phyloP scores from a whole-genome alignment of 176 grass and related monocot species.

The Guadua angustifolia region DNA sequence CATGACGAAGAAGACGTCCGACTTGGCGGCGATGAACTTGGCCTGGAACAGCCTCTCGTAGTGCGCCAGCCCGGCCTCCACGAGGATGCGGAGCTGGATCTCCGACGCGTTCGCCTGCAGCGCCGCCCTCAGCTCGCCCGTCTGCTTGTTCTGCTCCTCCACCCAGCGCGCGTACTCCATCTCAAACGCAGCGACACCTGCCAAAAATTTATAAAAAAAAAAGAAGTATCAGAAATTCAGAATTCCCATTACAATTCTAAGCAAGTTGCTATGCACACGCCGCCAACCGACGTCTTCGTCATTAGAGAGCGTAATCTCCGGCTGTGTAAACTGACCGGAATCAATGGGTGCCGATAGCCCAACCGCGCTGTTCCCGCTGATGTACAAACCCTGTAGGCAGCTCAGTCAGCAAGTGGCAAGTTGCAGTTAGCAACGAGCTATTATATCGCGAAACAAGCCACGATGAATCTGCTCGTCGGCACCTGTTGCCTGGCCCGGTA shows the following conservation, averaged over 20 bases:
- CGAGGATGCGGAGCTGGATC: slow-evolving; percentile 46
- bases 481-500: slow-evolving; percentile 51
- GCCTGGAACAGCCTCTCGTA: slow-evolving; percentile 66
- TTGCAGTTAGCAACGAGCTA: not conserved
- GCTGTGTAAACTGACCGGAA: slow-evolving; percentile 46
- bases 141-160: slow-evolving; percentile 63
- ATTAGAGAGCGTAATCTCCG: not conserved
- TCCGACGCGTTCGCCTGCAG: slow-evolving; percentile 53
- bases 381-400: slow-evolving; percentile 49
- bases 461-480: not conserved
- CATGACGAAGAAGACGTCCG: slow-evolving; percentile 75
- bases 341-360: slow-evolving; percentile 44
- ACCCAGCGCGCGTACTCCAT: slow-evolving; percentile 72
- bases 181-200: slow-evolving; percentile 63
- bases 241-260: not conserved
- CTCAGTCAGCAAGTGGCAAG: not conserved
- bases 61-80: slow-evolving; percentile 58
- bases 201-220: not conserved
- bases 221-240: not conserved
- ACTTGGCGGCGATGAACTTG: slow-evolving; percentile 49
- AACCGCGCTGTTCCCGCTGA: slow-evolving; percentile 41
- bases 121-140: slow-evolving; percentile 52
- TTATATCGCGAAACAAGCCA: not conserved
- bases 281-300: not conserved
- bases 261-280: not conserved